A percentile compares a stretch with the other conserved stretches of the same genome.
Evolutionary conservation across 352 stramenopile genomes (phyloP).

Genomic region (Phytophthora citrophthora): DNA sequence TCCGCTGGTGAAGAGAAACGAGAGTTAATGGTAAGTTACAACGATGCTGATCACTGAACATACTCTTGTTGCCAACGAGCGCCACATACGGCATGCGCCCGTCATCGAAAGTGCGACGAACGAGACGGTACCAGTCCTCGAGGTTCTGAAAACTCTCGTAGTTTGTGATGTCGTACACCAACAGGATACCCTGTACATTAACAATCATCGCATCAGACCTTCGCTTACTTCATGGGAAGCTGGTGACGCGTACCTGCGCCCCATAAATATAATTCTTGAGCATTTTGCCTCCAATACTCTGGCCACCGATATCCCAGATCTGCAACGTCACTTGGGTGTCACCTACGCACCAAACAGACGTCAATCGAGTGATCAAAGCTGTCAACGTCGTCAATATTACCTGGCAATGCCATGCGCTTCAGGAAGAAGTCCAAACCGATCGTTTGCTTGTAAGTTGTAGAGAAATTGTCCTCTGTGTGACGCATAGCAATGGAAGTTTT

Average conservation of each 20-base stretch:
- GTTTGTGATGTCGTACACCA: constrained; percentile 97
- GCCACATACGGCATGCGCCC: constrained; percentile 90
- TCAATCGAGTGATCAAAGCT: neutral
- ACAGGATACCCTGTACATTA: constrained; percentile 73
- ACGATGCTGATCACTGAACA: constrained; percentile 10
- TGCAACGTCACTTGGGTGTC: constrained; percentile 93
- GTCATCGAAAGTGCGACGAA: constrained; percentile 87
- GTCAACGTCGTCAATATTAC: constrained; percentile 28
- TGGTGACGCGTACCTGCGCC: constrained; percentile 65
- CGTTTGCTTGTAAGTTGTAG: constrained; percentile 95
- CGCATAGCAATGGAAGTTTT: constrained; percentile 96
- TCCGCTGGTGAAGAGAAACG: constrained; percentile 59
- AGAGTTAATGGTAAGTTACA: neutral
- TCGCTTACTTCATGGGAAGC: neutral
- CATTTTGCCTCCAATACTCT: constrained; percentile 89
- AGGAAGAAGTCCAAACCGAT: constrained; percentile 97
- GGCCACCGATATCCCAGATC: constrained; percentile 95
- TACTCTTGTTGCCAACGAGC: constrained; percentile 94
- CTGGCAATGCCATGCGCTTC: constrained; percentile 90
- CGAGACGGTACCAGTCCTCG: constrained; percentile 95
- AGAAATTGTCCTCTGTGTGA: constrained; percentile 93
- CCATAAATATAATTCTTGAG: constrained; percentile 95
- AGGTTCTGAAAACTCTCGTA: constrained; percentile 96
- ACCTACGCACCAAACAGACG: constrained; percentile 39
- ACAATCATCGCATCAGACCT: neutral